Base-by-base conservation (phyloP, 441 rosid species). In the Croton setiger region DNA sequence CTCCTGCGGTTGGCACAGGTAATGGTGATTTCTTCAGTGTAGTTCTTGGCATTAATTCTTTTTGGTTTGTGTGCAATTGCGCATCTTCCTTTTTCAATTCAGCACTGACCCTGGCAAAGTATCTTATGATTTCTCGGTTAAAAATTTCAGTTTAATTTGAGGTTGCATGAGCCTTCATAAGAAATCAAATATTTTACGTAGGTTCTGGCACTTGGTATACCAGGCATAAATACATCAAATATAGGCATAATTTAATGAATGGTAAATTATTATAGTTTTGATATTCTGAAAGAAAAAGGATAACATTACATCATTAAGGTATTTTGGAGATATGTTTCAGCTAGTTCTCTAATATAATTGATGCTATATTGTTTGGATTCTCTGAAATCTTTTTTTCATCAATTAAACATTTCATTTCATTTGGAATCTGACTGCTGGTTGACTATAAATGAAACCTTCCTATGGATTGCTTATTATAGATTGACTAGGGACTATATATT, bases 1-100 rank as follows among this genome's bases (percentile, higher is more conserved):
- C 89, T 92, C 56, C 83, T 92, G 65, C 87, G 97, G 62, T 77
- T 93, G 73, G 97, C 96, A 53, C 98, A 93, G 90, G 99, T 92
- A 78, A 64, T 72, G 58, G 35, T 37, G 68, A 60, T 51, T 69
- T 76, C 56, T 66, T 3, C 45, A 54, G 59, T 23, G 51, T 71
- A 64, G 33, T 71, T 72, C 60, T 64, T 58, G 21, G 47, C 37
- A 62, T 36, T 47, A n/a, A 41, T 36, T 54, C 66, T 66, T 33
- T 43, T 43, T 14, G 37, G n/a, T 36, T 47, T 39, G 31, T 17
- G 5, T 69, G 43, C 10, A 11, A 27, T 33, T 33, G 35, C 33
- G 37, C 45, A 23, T 12, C 31, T 21, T 12, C 71, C 11, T 2
- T 48, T 48, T 39, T 61, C 14, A 23, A 23, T 20, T 43, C 18